Evolutionary conservation across 2,329 filamentous ascomycete species (phyloP).

Genomic region (Lizonia empirigonia): DNA sequence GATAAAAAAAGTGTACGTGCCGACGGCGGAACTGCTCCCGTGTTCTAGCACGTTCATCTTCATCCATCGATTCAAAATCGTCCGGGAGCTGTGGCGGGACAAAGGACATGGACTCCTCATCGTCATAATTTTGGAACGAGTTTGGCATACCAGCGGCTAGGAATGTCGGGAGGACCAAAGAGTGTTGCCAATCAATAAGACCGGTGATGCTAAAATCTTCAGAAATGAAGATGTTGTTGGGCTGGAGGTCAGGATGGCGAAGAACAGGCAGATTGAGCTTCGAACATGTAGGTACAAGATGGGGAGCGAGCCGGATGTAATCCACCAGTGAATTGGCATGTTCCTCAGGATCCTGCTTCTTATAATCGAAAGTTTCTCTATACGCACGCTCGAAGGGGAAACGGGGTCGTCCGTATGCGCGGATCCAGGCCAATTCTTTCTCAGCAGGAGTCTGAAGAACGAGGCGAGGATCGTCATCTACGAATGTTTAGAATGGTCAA

Average conservation of each 20-base stretch:
- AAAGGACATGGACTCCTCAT: slow-evolving; percentile 32
- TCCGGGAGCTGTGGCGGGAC: slow-evolving; percentile 24
- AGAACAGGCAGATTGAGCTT: slow-evolving; percentile 31
- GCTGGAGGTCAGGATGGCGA: slow-evolving; percentile 46
- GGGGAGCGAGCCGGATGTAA: slow-evolving; percentile 24
- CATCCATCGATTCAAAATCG: slow-evolving; percentile 22
- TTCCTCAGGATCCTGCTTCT: slow-evolving; percentile 27
- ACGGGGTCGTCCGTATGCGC: slow-evolving; percentile 22
- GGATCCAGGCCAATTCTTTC: slow-evolving; percentile 35
- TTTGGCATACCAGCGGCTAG: slow-evolving; percentile 48
- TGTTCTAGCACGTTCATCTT: slow-evolving; percentile 21
- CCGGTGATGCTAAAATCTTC: slow-evolving; percentile 41
- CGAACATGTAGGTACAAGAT: slow-evolving; percentile 28
- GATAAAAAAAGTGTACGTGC: slow-evolving; percentile 40
- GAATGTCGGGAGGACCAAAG: slow-evolving; percentile 45
- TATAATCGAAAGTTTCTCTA: slow-evolving; percentile 29
- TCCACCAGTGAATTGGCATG: slow-evolving; percentile 23
- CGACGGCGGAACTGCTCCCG: slow-evolving; percentile 33
- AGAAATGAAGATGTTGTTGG: slow-evolving; percentile 44
- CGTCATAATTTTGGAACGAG: slow-evolving; percentile 50
- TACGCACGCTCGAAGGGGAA: slow-evolving; percentile 29
- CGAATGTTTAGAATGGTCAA: slow-evolving; percentile 3
- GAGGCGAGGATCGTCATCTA: slow-evolving; percentile 21
- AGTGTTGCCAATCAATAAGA: slow-evolving; percentile 53
- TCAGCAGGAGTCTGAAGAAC: slow-evolving; percentile 28